Evolutionary conservation across 257 asterid genomes (phyloP).

Genomic region (Osmanthus fragrans): DNA sequence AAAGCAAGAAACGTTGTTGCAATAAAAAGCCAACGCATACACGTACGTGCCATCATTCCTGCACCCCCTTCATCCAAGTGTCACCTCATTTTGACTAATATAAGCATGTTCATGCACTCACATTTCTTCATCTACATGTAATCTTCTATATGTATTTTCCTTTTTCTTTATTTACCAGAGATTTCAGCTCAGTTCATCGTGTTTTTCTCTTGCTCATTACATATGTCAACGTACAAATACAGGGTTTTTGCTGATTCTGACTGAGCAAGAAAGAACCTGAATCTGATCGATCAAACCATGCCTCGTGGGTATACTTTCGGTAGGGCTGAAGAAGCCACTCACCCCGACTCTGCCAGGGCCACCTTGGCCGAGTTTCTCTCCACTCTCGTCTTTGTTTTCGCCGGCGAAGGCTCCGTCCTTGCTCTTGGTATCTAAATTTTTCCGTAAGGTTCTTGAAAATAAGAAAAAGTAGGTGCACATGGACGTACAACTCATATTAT

Average conservation of each 20-base stretch:
- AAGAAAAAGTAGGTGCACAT: neutral
- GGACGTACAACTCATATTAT: neutral
- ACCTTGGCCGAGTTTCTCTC: slow-evolving; percentile 79
- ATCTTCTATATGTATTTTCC: neutral
- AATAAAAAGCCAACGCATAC: slow-evolving; percentile 36
- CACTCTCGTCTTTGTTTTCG: slow-evolving; percentile 84
- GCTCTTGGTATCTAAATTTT: slow-evolving; percentile 51
- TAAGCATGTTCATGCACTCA: slow-evolving; percentile 4
- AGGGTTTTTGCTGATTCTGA: neutral
- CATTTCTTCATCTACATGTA: neutral
- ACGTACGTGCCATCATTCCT: slow-evolving; percentile 72
- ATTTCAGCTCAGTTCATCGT: neutral
- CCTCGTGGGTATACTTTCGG: slow-evolving; percentile 82
- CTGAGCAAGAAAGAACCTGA: too few relatives aligned
- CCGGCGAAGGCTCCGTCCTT: slow-evolving; percentile 87
- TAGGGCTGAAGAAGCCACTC: slow-evolving; percentile 90
- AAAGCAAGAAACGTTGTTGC: neutral
- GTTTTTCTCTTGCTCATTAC: neutral
- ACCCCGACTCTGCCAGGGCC: slow-evolving; percentile 85
- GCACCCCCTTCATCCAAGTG: slow-evolving; percentile 73
- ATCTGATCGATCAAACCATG: slow-evolving; percentile 26
- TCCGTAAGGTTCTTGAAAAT: neutral
- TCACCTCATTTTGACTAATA: slow-evolving; percentile 29
- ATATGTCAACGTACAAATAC: neutral
- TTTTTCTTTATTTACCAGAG: neutral